Evolutionary conservation across 2,329 filamentous ascomycete genomes (phyloP).

Genomic region (Emmonsia crescens): DNA sequence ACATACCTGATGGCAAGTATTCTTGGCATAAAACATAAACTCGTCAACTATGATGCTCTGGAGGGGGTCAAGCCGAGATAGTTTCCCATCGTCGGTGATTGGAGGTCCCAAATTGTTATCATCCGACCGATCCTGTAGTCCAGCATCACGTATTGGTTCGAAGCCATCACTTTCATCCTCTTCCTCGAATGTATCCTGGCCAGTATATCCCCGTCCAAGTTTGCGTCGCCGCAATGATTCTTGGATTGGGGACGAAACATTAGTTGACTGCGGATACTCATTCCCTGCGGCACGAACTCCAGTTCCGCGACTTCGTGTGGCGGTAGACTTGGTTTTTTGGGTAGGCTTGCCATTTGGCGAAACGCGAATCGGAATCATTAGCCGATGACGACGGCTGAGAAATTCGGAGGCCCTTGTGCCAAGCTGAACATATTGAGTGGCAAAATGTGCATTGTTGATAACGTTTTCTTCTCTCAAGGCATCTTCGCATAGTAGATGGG

Average conservation of each 20-base stretch:
- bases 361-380: conserved; percentile 46
- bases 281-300: conserved; percentile 27
- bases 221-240: conserved; percentile 31
- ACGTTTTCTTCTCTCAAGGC: conserved; percentile 62
- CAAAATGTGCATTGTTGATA: conserved; percentile 54
- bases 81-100: conserved; percentile 35
- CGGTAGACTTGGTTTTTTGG: conserved; percentile 17
- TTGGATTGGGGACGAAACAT: conserved; percentile 54
- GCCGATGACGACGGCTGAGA: conserved; percentile 28
- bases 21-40: conserved; percentile 36
- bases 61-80: conserved; percentile 32
- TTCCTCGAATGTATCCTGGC: conserved; percentile 18
- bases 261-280: conserved; percentile 51
- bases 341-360: conserved; percentile 31
- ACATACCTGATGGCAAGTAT: conserved; percentile 32
- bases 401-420: conserved; percentile 40
- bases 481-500: conserved; percentile 61
- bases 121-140: conserved; percentile 20
- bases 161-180: conserved; percentile 35
- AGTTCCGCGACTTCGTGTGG: conserved; percentile 14
- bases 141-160: conserved; percentile 29
- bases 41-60: conserved; percentile 38
- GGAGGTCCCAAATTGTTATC: conserved; percentile 32
- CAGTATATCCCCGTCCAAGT: conserved; percentile 16
- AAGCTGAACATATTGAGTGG: conserved; percentile 53